phyloP scores from a whole-genome alignment of 2,329 filamentous ascomycete species.

The Westerdykella aurantiaca region DNA sequence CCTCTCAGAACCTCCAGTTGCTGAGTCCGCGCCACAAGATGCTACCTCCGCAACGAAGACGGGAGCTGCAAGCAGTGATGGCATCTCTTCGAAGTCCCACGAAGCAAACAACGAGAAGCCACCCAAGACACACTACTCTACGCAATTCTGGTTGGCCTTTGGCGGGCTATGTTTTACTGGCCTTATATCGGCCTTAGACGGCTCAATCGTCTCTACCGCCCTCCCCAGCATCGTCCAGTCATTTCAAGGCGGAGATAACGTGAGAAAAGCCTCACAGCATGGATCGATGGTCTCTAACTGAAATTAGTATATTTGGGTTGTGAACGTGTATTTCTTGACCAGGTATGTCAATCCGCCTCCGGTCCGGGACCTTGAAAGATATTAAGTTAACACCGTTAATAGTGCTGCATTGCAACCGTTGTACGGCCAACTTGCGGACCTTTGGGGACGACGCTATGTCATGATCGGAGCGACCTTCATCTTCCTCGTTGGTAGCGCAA shows the following conservation, averaged over 20 bases:
- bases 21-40: too few relatives aligned
- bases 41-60: too few relatives aligned
- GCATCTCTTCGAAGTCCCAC: too few relatives aligned
- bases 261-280: too few relatives aligned
- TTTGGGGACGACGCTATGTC: conserved; percentile 48
- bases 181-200: conserved; percentile 35
- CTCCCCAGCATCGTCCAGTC: conserved; percentile 36
- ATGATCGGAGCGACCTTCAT: conserved; percentile 38
- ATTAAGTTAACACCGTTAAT: conserved; percentile 13
- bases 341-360: too few relatives aligned
- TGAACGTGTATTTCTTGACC: too few relatives aligned
- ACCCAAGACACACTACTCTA: neutral
- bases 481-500: conserved; percentile 50
- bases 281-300: too few relatives aligned
- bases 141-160: conserved; percentile 25
- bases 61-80: too few relatives aligned
- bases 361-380: too few relatives aligned
- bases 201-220: conserved; percentile 38
- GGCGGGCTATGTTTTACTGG: conserved; percentile 24
- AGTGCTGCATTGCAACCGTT: conserved; percentile 36
- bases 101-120: too few relatives aligned
- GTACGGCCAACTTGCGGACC: conserved; percentile 41
- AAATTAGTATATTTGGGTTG: too few relatives aligned
- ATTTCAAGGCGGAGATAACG: conserved; percentile 5
- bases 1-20: too few relatives aligned